Evolutionary conservation across 345 rosid species (phyloP).

Genomic region (Turnera subulata): DNA sequence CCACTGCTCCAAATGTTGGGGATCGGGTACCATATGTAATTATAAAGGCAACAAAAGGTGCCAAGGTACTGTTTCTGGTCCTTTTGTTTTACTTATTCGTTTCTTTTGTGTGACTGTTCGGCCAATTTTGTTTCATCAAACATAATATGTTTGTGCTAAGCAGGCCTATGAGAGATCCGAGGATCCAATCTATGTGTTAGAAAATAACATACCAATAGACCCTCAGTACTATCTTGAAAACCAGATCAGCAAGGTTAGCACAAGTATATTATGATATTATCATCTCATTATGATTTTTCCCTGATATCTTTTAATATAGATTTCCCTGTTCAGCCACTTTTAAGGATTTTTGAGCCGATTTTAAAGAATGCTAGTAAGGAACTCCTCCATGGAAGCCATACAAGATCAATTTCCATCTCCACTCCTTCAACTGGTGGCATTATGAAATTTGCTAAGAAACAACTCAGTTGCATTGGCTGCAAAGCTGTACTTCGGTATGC

Average conservation of each 20-base stretch:
- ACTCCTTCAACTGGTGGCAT: slow-evolving; percentile 94
- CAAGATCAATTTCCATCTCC: slow-evolving; percentile 79
- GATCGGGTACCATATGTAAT: slow-evolving; percentile 97
- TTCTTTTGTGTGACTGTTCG: neutral
- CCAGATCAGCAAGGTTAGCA: slow-evolving; percentile 86
- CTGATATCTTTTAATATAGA: slow-evolving; percentile 7
- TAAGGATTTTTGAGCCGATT: slow-evolving; percentile 95
- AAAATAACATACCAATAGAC: slow-evolving; percentile 92
- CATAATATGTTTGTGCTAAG: slow-evolving; percentile 8
- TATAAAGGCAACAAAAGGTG: slow-evolving; percentile 91
- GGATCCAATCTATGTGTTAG: slow-evolving; percentile 90
- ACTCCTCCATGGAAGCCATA: slow-evolving; percentile 91
- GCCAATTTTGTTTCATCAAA: slow-evolving; percentile 1
- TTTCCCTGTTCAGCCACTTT: slow-evolving; percentile 61
- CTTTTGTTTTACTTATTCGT: neutral
- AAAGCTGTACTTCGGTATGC: slow-evolving; percentile 67
- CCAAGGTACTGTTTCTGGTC: slow-evolving; percentile 55
- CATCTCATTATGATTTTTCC: neutral
- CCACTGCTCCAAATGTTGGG: slow-evolving; percentile 98
- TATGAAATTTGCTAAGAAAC: slow-evolving; percentile 91
- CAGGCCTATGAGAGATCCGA: slow-evolving; percentile 97
- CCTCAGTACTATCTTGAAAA: slow-evolving; percentile 90
- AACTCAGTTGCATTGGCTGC: slow-evolving; percentile 84
- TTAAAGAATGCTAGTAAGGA: slow-evolving; percentile 90
- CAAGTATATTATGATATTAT: slow-evolving; percentile 2